Conservation (phyloP, 192 early-diverging fungal species). For the Phycomyces blakesleeanus region DNA sequence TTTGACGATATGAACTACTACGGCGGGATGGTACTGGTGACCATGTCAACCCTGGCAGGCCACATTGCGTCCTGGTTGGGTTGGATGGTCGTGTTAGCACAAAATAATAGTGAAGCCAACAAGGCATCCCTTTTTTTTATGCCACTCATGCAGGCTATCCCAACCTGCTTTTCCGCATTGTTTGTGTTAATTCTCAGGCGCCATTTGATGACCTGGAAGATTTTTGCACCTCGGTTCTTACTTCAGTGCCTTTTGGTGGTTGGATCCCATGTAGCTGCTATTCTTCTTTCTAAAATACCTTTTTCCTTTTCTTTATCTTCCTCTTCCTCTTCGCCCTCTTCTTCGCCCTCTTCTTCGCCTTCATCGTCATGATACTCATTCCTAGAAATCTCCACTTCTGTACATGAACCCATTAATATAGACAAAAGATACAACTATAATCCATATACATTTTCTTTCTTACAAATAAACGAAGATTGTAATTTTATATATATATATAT, state of each 20-base stretch:
- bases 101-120: neutral
- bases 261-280: constrained; percentile 18
- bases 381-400: too few species aligned
- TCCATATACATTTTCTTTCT: too few species aligned
- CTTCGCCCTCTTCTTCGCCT: too few species aligned
- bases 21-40: constrained; percentile 65
- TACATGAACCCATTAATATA: too few species aligned
- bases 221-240: constrained; percentile 91
- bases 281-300: neutral
- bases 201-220: constrained; percentile 97
- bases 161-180: constrained; percentile 30
- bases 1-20: constrained; percentile 66
- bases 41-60: constrained; percentile 69
- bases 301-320: too few species aligned
- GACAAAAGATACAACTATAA: too few species aligned
- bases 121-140: constrained; percentile 8
- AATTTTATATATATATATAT: too few species aligned
- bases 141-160: constrained; percentile 22
- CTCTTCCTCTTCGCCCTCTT: too few species aligned
- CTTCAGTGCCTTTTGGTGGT: constrained; percentile 37
- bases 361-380: too few species aligned
- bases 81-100: constrained; percentile 4
- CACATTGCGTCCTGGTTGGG: constrained; percentile 32
- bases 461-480: too few species aligned
- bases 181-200: constrained; percentile 49